Base-by-base conservation (phyloP, 495 filamentous ascomycete species). In the Lasiosphaeria ovina region DNA sequence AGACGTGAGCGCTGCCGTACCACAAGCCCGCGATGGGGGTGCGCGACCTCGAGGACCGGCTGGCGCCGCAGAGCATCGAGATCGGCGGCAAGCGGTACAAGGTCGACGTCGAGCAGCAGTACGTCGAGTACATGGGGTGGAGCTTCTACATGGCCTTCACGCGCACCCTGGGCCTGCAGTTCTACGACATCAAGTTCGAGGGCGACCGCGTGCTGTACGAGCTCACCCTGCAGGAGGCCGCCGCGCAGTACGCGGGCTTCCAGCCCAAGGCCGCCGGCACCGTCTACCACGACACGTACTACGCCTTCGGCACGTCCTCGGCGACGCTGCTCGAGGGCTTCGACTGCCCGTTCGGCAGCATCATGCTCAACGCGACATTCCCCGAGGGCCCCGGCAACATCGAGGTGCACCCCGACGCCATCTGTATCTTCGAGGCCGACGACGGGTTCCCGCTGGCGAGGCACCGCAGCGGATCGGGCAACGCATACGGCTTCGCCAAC, bases 171-270 rank as follows among this genome's bases (percentile, higher is more conserved):
- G 81, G 81, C 7, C 55, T 84, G n/a, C 62, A 67, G 52, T 67
- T 84, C 35, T 80, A 74, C 57, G 75, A 84, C 60, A 78, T 85
- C 61, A 68, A 72, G 9, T 85, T 79, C 68, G 80, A 83, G 65
- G 82, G 79, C 16, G 75, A 84, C 42, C 69, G 80, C 4, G 77
- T 84, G 24, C 72, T 85, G 32, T 84, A 84, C 62, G 81, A 85
- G 65, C 70, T 85, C 24, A 77, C 78, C 4, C 70, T 85, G 45
- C 79, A 84, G 62, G 80, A 85, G 65, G 81, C 80, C 2, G 69
- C 81, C 14, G 73, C 81, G 2, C 80, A 83, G 57, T 84, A 84
- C 58, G 82, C 79, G 5, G 77, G 77, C 0, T 76, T 76, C 62
- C 77, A 82, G 61, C 82, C 82, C 32, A 74, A 76, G 36, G 62